Base-by-base conservation (phyloP, 768 basidiomycete genomes). In the Mycena belliarum region DNA sequence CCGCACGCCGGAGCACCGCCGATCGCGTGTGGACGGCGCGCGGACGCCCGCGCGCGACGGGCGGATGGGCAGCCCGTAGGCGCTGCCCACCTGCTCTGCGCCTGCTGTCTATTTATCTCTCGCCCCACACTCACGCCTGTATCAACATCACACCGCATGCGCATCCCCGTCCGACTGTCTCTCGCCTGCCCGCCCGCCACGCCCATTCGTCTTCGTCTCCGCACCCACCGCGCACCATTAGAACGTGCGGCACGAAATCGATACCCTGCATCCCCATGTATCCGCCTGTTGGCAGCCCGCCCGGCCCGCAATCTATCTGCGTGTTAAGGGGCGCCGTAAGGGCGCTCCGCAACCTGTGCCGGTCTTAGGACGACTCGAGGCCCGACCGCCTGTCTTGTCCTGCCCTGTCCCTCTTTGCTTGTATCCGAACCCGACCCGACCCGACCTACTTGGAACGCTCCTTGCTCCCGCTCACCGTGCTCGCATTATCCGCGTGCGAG, bases 21-120 rank as follows among this genome's bases (percentile, higher is more conserved):
- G 57, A 12, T 6, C 29, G 12, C 29, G 29, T 51, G 44, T 56
- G 59, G 23, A 59, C 25, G 59, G 48, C 26, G 52, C 58, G 12
- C 54, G 57, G 58, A 62, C 53, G 38, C 52, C 41, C 21, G 64
- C 53, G 47, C 50, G 50, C 29, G 63, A 49, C 16, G 47, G 59
- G 20, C 60, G 55, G 21, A 61, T 64, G 56, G 54, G 47, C 28
- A 64, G 63, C 41, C 57, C 60, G 23, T 65, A 51, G 59, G 42
- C n/a, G n/a, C n/a, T n/a, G n/a, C n/a, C 16, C n/a, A 23, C 16
- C 14, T n/a, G 25, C n/a, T 10, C 26, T 9, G 11, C 2, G 4
- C 40, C 26, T 20, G 20, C 14, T 23, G 40, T 35, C 40, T 41
- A 41, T 41, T 41, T 41, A 41, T 41, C 40, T 10, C 3, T 21